Base-by-base conservation (phyloP, 495 filamentous ascomycete genomes). In the Tetracladium marchalianum region DNA sequence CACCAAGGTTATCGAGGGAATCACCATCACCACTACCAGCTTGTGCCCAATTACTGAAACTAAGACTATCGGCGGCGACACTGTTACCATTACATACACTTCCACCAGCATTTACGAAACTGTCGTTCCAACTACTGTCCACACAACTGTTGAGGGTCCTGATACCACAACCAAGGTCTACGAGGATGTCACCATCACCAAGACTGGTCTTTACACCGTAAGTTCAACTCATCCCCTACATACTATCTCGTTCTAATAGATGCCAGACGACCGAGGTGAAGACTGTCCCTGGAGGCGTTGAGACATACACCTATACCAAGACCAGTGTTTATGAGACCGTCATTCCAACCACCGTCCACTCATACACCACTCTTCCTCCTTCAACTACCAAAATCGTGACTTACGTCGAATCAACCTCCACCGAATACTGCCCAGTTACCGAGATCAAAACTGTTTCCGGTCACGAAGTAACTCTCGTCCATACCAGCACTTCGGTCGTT, bases 251-350 rank as follows among this genome's bases (percentile, higher is more conserved):
- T 27, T 27, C 22, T 27, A 27, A 27, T 7, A 27, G 7, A 27
- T 27, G 22, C 22, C 22, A 27, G 22, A 27, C 19, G 11, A 17
- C 39, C 17, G 39, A 41, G 13, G 22, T 27, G 22, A 48, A 39
- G 17, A 49, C 43, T n/a, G 33, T 32, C 10, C 19, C 47, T 18
- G 53, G 53, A 1, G 22, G 35, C 1, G 48, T 35, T 19, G 43
- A 44, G 16, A 49, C 41, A 2, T 24, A 42, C 5, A 44, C 42
- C 1, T 58, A 51, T 31, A 54, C 49, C 11, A 53, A 48, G n/a
- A 55, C 51, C 11, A 51, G 43, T 1, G 36, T 42, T 39, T 41
- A 54, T 10, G 43, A 45, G 22, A 43, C 45, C 11, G 38, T 31
- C 22, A 31, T 46, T 33, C 45, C 46, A 0, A 37, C 33, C 10